These are phyloP conservation scores for Cladosporium sp. DNA, from an alignment of 2,329 filamentous ascomycete species.

Conservation along the genomic window DNA sequence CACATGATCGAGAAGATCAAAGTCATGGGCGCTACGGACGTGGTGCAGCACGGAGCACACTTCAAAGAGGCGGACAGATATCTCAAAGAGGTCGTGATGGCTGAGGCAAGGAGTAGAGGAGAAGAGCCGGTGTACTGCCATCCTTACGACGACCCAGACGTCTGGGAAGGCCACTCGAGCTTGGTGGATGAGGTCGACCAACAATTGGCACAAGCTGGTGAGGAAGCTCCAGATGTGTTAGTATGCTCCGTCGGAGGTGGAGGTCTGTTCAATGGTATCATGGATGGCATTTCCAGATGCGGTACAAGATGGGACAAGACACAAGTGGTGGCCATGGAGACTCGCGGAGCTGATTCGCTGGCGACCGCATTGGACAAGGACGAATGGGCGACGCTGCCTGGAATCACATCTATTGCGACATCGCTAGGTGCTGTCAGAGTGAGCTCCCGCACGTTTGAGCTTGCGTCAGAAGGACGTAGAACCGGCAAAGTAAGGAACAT, in stretches of 20 bases:
- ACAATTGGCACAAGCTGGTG: constrained; percentile 40
- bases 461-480: constrained; percentile 49
- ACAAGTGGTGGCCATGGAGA: constrained; percentile 73
- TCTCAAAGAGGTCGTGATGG: constrained; percentile 61
- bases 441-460: constrained; percentile 66
- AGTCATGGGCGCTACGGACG: constrained; percentile 67
- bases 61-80: constrained; percentile 71
- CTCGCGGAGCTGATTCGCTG: constrained; percentile 70
- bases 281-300: constrained; percentile 63
- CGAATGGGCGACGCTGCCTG: constrained; percentile 60
- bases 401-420: constrained; percentile 76
- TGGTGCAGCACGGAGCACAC: constrained; percentile 67
- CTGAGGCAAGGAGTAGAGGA: constrained; percentile 42
- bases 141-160: constrained; percentile 68
- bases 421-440: constrained; percentile 73
- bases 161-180: constrained; percentile 68
- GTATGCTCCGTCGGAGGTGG: constrained; percentile 81
- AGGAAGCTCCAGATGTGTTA: constrained; percentile 61
- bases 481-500: constrained; percentile 58
- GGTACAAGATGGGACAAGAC: constrained; percentile 32
- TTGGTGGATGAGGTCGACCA: constrained; percentile 56
- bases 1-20: constrained; percentile 72
- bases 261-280: constrained; percentile 76
- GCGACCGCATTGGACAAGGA: constrained; percentile 60
- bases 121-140: constrained; percentile 63